phyloP scores from a whole-genome alignment of 805 yeast genomes.

The Citeromyces nyonsensis region DNA sequence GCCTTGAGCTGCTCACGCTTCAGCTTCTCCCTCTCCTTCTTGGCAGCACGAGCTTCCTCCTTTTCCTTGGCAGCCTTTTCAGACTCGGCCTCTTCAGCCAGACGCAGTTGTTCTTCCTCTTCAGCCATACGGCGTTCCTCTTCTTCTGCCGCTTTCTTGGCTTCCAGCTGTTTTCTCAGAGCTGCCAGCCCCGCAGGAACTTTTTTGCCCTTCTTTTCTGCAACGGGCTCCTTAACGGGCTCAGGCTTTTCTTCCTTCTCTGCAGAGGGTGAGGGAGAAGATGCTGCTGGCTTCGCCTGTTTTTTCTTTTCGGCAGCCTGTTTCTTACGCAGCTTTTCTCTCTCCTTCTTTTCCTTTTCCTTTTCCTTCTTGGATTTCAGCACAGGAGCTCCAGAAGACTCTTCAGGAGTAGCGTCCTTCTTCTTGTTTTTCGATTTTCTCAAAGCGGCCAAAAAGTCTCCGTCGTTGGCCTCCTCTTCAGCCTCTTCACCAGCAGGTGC shows the following conservation, averaged over 20 bases:
- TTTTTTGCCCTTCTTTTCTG: constrained; percentile 50
- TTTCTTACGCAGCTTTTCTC: constrained; percentile 81
- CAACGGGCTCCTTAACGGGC: constrained; percentile 16
- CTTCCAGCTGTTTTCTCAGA: constrained; percentile 75
- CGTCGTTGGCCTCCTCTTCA: constrained; percentile 5
- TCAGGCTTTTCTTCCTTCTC: constrained; percentile 18
- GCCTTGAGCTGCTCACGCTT: constrained; percentile 88
- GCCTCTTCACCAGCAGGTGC: constrained; percentile 28
- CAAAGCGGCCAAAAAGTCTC: constrained; percentile 74
- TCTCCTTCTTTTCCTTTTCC: constrained; percentile 90
- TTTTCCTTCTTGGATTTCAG: constrained; percentile 86
- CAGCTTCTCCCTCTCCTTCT: constrained; percentile 77
- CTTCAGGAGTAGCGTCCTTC: constrained; percentile 28
- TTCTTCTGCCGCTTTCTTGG: constrained; percentile 79
- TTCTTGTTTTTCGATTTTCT: constrained; percentile 68
- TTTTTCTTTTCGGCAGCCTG: constrained; percentile 81
- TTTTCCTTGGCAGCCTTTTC: constrained; percentile 56
- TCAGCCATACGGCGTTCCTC: constrained; percentile 62
- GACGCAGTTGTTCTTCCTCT: constrained; percentile 35
- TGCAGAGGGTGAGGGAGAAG: constrained; percentile 4
- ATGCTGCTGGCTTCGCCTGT: constrained; percentile 17
- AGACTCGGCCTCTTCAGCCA: constrained; percentile 37
- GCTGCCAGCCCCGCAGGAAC: constrained; percentile 88
- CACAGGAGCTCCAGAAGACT: constrained; percentile 41
- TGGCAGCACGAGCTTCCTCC: constrained; percentile 41